Percentiles rank a stretch among this genome's conserved stretches.
Conservation (phyloP, 768 basidiomycete species). For the Lentinula boryana region DNA sequence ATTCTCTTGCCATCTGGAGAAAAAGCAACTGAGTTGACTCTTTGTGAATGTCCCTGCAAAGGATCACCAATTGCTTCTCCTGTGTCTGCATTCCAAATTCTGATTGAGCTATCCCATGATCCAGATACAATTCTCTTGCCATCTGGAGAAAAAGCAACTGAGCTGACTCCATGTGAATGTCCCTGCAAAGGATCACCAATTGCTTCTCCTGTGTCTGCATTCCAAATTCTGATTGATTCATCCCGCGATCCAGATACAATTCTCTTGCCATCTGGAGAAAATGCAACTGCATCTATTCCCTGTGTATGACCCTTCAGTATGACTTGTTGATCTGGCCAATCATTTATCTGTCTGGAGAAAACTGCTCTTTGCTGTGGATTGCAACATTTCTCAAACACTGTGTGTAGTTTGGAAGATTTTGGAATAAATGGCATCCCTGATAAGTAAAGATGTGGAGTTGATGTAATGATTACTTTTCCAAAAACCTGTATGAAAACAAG, state of each 20-base stretch:
- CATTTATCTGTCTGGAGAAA: background rate
- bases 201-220: background rate
- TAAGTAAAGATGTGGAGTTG: slow-evolving; percentile 18
- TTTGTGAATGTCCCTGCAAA: too few relatives aligned
- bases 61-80: too few relatives aligned
- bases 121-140: background rate
- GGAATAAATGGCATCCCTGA: slow-evolving; percentile 19
- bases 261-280: background rate
- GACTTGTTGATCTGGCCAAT: background rate
- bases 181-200: background rate
- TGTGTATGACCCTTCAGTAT: too few relatives aligned
- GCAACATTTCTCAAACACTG: background rate
- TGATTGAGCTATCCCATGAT: background rate
- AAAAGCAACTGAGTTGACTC: background rate
- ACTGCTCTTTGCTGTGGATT: background rate
- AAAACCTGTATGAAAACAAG: background rate
- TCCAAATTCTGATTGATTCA: background rate
- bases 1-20: background rate
- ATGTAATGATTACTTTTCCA: slow-evolving; percentile 5
- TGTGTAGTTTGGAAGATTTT: slow-evolving; percentile 9
- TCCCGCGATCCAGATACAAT: slow-evolving; percentile 1
- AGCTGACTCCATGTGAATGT: background rate
- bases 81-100: background rate
- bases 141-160: background rate
- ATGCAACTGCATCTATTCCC: background rate